Base-by-base conservation (phyloP, 805 yeast genomes). In the Kodamaea neixiangensis region DNA sequence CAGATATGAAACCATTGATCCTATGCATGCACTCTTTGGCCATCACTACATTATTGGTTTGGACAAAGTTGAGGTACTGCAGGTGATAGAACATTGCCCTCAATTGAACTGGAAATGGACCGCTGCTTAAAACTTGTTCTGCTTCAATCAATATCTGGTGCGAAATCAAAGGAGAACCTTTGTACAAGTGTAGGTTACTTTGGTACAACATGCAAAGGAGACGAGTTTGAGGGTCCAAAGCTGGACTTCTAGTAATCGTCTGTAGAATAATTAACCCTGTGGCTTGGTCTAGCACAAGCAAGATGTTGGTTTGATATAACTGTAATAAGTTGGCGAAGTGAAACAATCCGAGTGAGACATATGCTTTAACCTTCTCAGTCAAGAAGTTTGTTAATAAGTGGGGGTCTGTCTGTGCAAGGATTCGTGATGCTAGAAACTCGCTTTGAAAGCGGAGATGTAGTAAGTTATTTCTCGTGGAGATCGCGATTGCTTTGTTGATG, bases 381-480 rank as follows among this genome's bases (percentile, higher is more conserved):
- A 75, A 50, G 52, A 67, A 75, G 22, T 59, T 63, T n/a, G 65
- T n/a, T 2, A 68, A 54, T 5, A 70, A 48, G 13, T 56, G 64
- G 10, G 64, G 52, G 31, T 61, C 61, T 0, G 61, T 53, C 33
- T 45, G 50, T 46, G 67, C 70, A 40, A 75, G 64, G 17, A 78
- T 69, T 46, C 66, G 71, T 20, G 71, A 67, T 44, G 65, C 69
- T 21, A 77, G 52, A 20, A 71, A 58, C 48, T 75, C 79, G 13
- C 71, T 53, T 41, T 63, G 57, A 29, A 75, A 62, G 39, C 61
- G 61, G 19, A 63, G 3, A 6, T 22, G 40, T 59, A 51, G 5
- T 57, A 64, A 52, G 33, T 66, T 55, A 52, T 66, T 66, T 47
- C 73, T 58, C 3, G 56, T 53, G 5, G 74, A 59, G 2, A 73